Percentiles rank a stretch among this genome's conserved stretches.
Conservation (phyloP, 1,284 basidiomycete species). For the Ceratobasidium sp. region DNA sequence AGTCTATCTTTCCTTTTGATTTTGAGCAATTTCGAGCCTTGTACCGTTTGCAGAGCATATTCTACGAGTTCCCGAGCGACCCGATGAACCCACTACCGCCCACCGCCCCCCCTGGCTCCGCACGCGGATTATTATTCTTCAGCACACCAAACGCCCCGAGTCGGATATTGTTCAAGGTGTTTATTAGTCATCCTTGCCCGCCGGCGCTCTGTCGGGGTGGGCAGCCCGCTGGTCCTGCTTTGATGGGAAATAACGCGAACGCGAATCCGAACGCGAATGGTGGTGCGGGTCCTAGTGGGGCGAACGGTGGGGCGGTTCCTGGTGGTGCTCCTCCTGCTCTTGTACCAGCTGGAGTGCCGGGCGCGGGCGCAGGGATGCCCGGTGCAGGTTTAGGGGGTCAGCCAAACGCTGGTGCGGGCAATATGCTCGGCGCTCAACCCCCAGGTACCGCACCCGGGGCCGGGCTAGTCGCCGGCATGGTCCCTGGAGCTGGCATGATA, state of each 20-base stretch:
- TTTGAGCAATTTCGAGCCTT: not conserved
- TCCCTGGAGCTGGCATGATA: not conserved
- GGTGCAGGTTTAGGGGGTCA: not conserved
- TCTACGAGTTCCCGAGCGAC: conserved; percentile 39
- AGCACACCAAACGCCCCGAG: conserved; percentile 17
- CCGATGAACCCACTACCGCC: conserved; percentile 6
- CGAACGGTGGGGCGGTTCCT: not conserved
- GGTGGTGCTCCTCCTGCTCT: not conserved
- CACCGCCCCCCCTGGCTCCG: not conserved
- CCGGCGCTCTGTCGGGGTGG: conserved; percentile 30
- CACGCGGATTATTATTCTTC: conserved; percentile 29
- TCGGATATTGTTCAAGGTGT: conserved; percentile 42
- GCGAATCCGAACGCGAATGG: not conserved
- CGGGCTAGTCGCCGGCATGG: not conserved
- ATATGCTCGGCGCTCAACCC: not conserved
- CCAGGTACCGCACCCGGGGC: too few relatives aligned
- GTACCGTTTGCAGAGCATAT: conserved; percentile 10
- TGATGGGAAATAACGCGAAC: not conserved
- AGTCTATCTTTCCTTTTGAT: not conserved
- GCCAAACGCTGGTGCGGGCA: not conserved
- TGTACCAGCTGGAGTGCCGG: not conserved
- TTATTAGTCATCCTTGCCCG: conserved; percentile 25
- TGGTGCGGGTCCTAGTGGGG: not conserved
- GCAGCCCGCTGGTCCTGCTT: conserved; percentile 24
- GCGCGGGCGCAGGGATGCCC: conserved; percentile 1